Conservation (phyloP, 2,329 filamentous ascomycete genomes). For the Ophiostoma australiae region DNA sequence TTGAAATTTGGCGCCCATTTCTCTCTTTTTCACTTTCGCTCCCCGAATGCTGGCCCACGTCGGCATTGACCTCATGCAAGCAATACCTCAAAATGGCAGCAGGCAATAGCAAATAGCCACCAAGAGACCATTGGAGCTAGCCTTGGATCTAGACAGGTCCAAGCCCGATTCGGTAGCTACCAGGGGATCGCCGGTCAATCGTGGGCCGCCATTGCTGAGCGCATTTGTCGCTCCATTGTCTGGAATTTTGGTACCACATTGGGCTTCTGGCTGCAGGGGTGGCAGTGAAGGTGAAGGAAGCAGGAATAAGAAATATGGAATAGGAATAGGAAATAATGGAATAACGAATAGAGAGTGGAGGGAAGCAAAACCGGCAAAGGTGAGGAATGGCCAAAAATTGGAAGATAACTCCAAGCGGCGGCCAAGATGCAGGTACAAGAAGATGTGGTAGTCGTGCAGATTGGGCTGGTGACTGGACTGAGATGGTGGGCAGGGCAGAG, state of each 20-base stretch:
- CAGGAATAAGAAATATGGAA: neutral
- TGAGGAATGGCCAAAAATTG: neutral
- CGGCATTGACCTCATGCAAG: neutral
- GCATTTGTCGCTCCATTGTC: neutral
- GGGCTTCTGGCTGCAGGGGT: neutral
- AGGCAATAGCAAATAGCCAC: neutral
- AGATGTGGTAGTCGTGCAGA: neutral
- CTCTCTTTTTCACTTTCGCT: neutral
- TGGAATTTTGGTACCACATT: neutral
- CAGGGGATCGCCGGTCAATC: slow-evolving; percentile 3
- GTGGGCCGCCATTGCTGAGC: neutral
- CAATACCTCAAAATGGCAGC: neutral
- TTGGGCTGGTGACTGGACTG: neutral
- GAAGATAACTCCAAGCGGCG: neutral
- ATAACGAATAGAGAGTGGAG: no score
- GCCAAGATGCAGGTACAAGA: slow-evolving; percentile 5
- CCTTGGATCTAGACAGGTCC: neutral
- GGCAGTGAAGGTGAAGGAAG: neutral
- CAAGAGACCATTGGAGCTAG: neutral
- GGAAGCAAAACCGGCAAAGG: neutral
- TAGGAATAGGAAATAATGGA: neutral
- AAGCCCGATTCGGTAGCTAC: slow-evolving; percentile 2
- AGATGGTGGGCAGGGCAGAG: neutral
- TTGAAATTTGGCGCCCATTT: neutral
- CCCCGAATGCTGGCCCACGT: neutral